phyloP scores from a whole-genome alignment of 1,139 yeast genomes.

The Yamadazyma sp. region DNA sequence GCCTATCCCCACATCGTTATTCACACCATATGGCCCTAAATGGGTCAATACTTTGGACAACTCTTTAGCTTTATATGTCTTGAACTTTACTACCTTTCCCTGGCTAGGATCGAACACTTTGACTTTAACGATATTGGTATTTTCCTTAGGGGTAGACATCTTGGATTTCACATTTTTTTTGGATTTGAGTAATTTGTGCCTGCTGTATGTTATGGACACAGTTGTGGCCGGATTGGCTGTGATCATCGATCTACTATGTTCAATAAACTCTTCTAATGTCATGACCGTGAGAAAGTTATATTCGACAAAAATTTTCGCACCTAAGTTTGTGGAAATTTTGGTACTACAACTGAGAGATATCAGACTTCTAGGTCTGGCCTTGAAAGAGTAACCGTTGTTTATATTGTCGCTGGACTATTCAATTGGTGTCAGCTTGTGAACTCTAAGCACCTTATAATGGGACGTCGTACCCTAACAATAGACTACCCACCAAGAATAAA shows the following conservation, averaged over 20 bases:
- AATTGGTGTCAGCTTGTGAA: too few relatives aligned
- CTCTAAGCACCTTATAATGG: conserved; percentile 22
- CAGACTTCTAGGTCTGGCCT: too few relatives aligned
- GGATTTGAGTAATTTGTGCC: conserved; percentile 20
- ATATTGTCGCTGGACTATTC: not conserved
- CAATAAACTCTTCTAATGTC: conserved; percentile 36
- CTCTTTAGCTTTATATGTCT: conserved; percentile 70
- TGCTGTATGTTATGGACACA: conserved; percentile 39
- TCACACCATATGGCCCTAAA: conserved; percentile 82
- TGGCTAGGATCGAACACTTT: conserved; percentile 72
- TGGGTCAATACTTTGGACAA: conserved; percentile 76
- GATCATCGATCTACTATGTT: conserved; percentile 31
- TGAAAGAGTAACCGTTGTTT: not conserved
- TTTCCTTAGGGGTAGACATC: conserved; percentile 17
- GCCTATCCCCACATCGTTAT: conserved; percentile 36
- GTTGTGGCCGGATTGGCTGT: conserved; percentile 41
- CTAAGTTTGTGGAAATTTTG: not conserved
- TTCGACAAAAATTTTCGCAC: not conserved
- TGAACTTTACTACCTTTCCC: conserved; percentile 65
- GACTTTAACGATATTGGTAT: conserved; percentile 49
- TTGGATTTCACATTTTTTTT: conserved; percentile 8
- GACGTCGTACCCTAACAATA: conserved; percentile 44
- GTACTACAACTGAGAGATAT: not conserved
- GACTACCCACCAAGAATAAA: conserved; percentile 49
- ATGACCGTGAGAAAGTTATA: too few relatives aligned